Evolutionary conservation across 805 yeast genomes (phyloP).

Genomic region (Candida saitoana): DNA sequence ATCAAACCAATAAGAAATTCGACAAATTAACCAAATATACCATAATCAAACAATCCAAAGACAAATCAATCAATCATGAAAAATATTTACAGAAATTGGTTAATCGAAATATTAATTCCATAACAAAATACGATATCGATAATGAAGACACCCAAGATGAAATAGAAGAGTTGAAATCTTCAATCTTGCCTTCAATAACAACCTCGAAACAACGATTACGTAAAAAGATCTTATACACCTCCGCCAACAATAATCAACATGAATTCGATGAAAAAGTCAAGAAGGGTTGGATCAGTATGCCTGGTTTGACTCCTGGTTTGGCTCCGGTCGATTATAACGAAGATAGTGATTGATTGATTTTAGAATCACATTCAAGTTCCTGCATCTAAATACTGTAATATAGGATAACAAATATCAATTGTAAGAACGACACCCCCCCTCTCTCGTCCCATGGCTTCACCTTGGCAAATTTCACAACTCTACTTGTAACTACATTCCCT

Average conservation of each 20-base stretch:
- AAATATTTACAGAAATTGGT: conserved; percentile 38
- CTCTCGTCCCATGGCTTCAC: no score
- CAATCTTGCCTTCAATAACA: conserved; percentile 20
- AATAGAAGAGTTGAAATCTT: conserved; percentile 20
- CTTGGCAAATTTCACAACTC: no score
- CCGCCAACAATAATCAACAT: conserved; percentile 4
- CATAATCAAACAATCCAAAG: conserved; percentile 31
- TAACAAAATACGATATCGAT: conserved; percentile 27
- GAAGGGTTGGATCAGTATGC: conserved; percentile 41
- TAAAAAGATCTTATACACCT: conserved; percentile 14
- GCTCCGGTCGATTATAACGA: conserved; percentile 76
- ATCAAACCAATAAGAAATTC: conserved; percentile 28
- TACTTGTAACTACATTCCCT: no score
- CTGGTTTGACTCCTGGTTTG: conserved; percentile 80
- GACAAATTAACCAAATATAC: conserved; percentile 35
- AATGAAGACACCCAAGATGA: conserved; percentile 28
- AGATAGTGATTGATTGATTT: conserved; percentile 22
- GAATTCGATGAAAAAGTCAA: conserved; percentile 37
- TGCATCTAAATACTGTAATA: no score
- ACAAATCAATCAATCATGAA: conserved; percentile 24
- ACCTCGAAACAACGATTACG: conserved; percentile 18
- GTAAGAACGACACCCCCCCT: no score
- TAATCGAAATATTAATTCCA: conserved; percentile 30
- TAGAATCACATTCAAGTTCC: no score
- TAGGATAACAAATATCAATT: no score